phyloP scores from a whole-genome alignment of 2,329 filamentous ascomycete species.

The Diaporthe helianthi region DNA sequence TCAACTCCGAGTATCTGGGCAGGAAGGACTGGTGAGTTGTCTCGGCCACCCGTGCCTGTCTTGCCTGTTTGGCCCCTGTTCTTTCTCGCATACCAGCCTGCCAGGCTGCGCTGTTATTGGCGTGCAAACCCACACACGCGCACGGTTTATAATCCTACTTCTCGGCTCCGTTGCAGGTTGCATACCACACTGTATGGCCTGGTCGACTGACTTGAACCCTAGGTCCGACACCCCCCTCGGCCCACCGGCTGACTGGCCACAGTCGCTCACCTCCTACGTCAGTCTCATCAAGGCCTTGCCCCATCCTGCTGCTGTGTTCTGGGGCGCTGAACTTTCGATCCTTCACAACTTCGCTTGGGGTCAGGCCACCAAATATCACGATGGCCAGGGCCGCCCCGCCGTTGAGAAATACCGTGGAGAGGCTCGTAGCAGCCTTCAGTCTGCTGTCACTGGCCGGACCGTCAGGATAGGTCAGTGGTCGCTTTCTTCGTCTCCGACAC shows the following conservation, averaged over 20 bases:
- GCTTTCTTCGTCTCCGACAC: too few relatives aligned
- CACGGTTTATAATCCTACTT: too few relatives aligned
- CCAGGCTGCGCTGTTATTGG: not conserved
- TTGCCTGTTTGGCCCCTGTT: too few relatives aligned
- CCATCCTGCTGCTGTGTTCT: constrained; percentile 25
- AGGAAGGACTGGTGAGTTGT: constrained; percentile 16
- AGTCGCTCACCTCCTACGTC: constrained; percentile 7
- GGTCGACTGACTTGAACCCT: not conserved
- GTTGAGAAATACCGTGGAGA: not conserved
- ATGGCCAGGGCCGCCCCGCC: constrained; percentile 5
- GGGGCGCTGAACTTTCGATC: constrained; percentile 10
- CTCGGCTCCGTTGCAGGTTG: not conserved
- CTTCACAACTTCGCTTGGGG: constrained; percentile 22
- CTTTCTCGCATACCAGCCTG: too few relatives aligned
- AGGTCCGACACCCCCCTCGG: constrained; percentile 17
- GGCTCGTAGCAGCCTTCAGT: constrained; percentile 16
- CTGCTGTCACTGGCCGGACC: constrained; percentile 19
- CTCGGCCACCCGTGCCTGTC: not conserved
- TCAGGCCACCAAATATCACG: not conserved
- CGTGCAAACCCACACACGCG: not conserved
- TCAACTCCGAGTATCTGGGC: constrained; percentile 21
- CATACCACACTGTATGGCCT: not conserved
- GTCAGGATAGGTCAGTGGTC: constrained; percentile 23
- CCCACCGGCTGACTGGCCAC: not conserved
- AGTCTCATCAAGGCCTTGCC: constrained; percentile 15